Percentiles rank a stretch among this genome's conserved stretches.
Conservation (phyloP, 1,139 yeast genomes). For the Geotrichum carabidarum region DNA sequence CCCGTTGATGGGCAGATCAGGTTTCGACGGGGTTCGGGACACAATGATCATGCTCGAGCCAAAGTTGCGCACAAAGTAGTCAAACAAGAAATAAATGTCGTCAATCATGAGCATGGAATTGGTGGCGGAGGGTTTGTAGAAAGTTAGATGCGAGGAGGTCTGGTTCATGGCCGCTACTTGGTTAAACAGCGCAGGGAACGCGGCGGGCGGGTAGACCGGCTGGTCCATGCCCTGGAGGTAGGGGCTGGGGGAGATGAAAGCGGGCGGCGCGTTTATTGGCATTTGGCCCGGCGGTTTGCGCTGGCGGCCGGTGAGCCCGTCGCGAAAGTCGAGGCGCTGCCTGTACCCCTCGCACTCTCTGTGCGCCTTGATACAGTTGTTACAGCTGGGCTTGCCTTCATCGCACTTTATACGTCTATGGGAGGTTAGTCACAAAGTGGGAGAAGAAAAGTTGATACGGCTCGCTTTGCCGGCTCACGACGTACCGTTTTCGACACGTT, state of each 20-base stretch:
- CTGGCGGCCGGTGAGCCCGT: constrained; percentile 9
- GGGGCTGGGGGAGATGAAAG: background rate
- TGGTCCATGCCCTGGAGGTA: background rate
- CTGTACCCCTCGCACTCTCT: constrained; percentile 23
- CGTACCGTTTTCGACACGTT: constrained; percentile 28
- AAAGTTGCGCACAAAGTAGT: constrained; percentile 7
- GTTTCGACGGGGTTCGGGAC: background rate
- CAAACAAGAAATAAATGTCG: constrained; percentile 5
- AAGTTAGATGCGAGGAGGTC: background rate
- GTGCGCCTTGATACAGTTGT: constrained; percentile 27
- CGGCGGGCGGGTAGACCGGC: background rate
- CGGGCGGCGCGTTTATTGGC: background rate
- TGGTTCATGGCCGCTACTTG: background rate
- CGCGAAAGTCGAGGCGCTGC: constrained; percentile 12
- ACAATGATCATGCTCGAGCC: constrained; percentile 8
- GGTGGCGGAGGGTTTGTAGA: background rate
- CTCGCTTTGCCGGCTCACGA: no score
- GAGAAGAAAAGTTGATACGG: no score
- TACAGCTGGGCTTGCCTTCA: constrained; percentile 29
- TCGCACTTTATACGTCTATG: constrained; percentile 29
- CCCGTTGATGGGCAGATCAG: background rate
- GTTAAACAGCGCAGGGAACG: background rate
- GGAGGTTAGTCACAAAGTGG: no score
- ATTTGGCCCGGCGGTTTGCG: background rate
- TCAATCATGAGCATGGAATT: constrained; percentile 6